These are phyloP conservation scores for Candolleomyces aberdarensis DNA, from an alignment of 768 basidiomycete genomes.

Conservation along the genomic window DNA sequence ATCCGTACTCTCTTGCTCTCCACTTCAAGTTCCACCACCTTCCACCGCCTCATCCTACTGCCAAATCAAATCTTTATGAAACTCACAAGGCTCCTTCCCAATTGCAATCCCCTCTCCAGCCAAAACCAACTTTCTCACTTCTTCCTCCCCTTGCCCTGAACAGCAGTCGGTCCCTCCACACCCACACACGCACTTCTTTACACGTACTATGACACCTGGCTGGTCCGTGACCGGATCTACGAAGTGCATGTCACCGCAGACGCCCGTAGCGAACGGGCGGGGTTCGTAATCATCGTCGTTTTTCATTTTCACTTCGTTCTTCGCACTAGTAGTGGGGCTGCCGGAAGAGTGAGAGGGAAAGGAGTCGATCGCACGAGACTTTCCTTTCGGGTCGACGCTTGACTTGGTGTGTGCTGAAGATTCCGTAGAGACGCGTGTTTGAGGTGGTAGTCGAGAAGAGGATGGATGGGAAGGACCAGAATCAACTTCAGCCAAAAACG, in stretches of 20 bases:
- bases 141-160: constrained; percentile 26
- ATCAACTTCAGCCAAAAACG: constrained; percentile 55
- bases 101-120: constrained; percentile 57
- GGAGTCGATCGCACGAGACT: too few relatives aligned
- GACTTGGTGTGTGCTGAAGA: too few relatives aligned
- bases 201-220: constrained; percentile 42
- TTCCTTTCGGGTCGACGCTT: too few relatives aligned
- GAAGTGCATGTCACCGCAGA: constrained; percentile 62
- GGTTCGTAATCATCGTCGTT: constrained; percentile 70
- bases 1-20: too few relatives aligned
- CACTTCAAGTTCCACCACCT: too few relatives aligned
- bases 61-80: constrained; percentile 37
- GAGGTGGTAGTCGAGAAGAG: too few relatives aligned
- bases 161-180: constrained; percentile 13
- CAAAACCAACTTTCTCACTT: constrained; percentile 25
- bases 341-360: background rate
- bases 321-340: background rate
- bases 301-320: constrained; percentile 31
- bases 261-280: constrained; percentile 63
- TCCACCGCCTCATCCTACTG: background rate
- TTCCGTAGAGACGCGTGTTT: too few relatives aligned
- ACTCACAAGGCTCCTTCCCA: constrained; percentile 60
- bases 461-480: too few relatives aligned
- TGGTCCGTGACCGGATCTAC: constrained; percentile 55
- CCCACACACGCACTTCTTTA: constrained; percentile 7